Conservation (phyloP, 306 rosid genomes). For the Geum urbanum region DNA sequence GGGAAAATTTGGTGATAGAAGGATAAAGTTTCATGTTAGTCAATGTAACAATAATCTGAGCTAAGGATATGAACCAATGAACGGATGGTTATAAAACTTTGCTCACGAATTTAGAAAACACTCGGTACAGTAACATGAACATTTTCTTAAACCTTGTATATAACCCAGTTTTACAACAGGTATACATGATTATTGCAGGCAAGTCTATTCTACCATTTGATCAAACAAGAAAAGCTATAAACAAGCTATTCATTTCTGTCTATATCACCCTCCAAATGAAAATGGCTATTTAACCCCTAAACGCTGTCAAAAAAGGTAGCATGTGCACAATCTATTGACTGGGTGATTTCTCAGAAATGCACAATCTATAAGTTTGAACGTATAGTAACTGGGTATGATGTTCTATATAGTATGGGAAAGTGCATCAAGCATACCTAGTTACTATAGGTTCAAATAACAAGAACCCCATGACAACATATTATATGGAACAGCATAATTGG, state of each 20-base stretch:
- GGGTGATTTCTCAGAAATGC: neutral
- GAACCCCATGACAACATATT: neutral
- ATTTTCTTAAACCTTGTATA: no score
- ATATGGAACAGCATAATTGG: neutral
- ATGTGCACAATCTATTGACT: neutral
- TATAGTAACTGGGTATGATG: no score
- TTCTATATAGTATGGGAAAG: no score
- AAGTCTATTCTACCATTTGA: neutral
- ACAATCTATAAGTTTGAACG: no score
- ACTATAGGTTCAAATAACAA: neutral
- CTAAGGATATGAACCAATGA: neutral
- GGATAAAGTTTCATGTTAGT: neutral
- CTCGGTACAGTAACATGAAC: no score
- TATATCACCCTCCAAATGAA: neutral
- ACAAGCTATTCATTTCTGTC: neutral
- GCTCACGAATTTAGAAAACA: no score
- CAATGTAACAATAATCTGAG: neutral
- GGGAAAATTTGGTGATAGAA: neutral
- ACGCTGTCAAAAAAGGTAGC: neutral
- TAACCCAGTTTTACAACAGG: neutral
- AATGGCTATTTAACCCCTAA: neutral
- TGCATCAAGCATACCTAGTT: neutral
- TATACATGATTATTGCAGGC: neutral
- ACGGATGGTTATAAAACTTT: neutral
- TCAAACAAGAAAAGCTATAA: neutral